Evolutionary conservation across 305 asterid genomes (phyloP).

Genomic region (Rubia balearica): DNA sequence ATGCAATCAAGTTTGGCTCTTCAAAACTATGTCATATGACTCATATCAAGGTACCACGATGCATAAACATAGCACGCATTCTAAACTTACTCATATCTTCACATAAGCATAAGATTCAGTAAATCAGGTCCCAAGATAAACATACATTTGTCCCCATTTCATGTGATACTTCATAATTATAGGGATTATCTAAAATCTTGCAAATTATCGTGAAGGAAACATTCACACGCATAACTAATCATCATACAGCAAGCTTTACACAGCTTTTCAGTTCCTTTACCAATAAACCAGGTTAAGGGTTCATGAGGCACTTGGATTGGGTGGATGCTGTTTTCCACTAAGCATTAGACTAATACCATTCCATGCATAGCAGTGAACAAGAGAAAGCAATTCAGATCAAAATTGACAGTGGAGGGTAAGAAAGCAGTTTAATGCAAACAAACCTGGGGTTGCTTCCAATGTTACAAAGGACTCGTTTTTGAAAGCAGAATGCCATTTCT

Average conservation of each 20-base stretch:
- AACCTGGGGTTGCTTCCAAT: constrained; percentile 70
- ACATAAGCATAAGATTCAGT: too few species aligned
- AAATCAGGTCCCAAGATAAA: neutral
- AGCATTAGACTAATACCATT: neutral
- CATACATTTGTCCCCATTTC: neutral
- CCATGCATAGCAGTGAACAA: neutral
- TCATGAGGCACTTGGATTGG: too few species aligned
- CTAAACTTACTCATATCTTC: neutral
- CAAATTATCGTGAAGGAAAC: neutral
- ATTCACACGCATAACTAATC: neutral
- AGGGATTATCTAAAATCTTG: neutral
- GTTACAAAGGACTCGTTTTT: constrained; percentile 66
- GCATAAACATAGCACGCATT: neutral
- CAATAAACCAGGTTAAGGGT: neutral
- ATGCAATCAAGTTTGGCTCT: neutral
- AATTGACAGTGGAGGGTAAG: neutral
- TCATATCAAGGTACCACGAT: neutral
- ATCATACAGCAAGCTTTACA: neutral
- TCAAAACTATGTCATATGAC: neutral
- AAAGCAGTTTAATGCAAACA: constrained; percentile 12
- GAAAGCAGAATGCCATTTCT: constrained; percentile 83
- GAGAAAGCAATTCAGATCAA: neutral
- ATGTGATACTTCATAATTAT: neutral
- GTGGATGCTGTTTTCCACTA: neutral
- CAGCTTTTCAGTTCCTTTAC: neutral